phyloP scores from a whole-genome alignment of 75 land plant species.

The Pinus taeda region DNA sequence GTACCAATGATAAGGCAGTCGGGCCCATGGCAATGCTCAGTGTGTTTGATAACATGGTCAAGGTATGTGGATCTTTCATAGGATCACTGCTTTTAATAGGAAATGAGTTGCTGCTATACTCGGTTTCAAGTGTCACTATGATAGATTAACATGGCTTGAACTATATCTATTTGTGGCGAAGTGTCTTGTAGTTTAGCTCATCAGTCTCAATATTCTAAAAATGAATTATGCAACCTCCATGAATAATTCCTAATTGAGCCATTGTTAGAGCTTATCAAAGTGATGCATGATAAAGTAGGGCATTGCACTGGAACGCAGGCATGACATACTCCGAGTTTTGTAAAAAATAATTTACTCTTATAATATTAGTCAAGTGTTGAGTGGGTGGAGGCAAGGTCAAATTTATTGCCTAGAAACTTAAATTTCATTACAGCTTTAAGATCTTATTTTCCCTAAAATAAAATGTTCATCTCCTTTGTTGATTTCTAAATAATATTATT shows the following conservation, averaged over 20 bases:
- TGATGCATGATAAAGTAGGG: not conserved
- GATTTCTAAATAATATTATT: too few species aligned
- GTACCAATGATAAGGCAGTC: slow-evolving; percentile 45
- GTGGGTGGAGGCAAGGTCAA: too few species aligned
- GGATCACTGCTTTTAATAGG: not conserved
- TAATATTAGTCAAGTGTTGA: too few species aligned
- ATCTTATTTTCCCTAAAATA: too few species aligned
- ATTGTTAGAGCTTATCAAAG: not conserved
- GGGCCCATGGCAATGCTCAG: slow-evolving; percentile 55
- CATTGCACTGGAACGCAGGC: not conserved
- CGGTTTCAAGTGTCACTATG: not conserved
- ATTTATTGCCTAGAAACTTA: too few species aligned
- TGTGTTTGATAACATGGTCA: slow-evolving; percentile 44
- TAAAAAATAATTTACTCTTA: too few species aligned
- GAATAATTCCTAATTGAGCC: not conserved
- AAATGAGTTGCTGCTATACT: not conserved
- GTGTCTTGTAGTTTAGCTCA: not conserved
- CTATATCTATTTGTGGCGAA: not conserved
- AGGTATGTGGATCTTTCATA: slow-evolving; percentile 26
- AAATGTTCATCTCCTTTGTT: too few species aligned
- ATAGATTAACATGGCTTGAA: not conserved
- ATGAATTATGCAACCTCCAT: not conserved
- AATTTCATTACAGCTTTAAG: too few species aligned
- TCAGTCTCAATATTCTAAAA: not conserved
- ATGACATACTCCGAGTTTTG: too few species aligned